These are phyloP conservation scores for Syzygium aqueum DNA, from an alignment of 345 rosid species.

Conservation along the genomic window DNA sequence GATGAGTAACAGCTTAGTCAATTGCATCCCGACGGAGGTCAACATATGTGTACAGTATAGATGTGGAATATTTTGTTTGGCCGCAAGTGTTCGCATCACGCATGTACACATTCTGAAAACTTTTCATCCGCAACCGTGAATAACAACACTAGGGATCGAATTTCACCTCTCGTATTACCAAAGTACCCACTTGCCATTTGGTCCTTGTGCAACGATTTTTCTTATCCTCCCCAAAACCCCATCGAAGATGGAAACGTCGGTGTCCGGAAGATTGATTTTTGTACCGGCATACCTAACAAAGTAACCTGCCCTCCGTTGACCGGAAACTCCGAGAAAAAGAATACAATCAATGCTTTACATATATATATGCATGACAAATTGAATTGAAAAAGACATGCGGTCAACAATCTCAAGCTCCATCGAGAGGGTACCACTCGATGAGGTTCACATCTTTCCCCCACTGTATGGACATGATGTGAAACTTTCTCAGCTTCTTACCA, in stretches of 20 bases:
- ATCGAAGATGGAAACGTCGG: not conserved
- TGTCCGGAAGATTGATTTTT: not conserved
- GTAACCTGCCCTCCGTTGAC: not conserved
- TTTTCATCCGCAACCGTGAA: not conserved
- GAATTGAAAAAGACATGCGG: not conserved
- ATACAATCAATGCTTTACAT: not conserved
- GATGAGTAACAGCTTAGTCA: not conserved
- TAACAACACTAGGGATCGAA: not conserved
- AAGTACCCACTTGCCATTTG: not conserved
- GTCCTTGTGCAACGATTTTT: not conserved
- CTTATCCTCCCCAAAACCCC: not conserved
- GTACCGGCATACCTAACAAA: not conserved
- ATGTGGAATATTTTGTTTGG: not conserved
- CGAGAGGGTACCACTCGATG: not conserved
- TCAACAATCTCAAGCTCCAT: not conserved
- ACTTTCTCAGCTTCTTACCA: not conserved
- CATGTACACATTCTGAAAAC: not conserved
- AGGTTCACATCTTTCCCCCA: not conserved
- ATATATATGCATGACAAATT: not conserved
- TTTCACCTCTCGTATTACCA: too few relatives aligned
- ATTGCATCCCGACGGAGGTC: not conserved
- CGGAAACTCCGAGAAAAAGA: not conserved
- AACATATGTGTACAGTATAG: not conserved
- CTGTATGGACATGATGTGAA: not conserved
- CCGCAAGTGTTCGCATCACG: not conserved